Percentiles rank a stretch among this genome's conserved stretches.
phyloP scores from a whole-genome alignment of 2,329 filamentous ascomycete genomes.

The Ophiostoma montium region DNA sequence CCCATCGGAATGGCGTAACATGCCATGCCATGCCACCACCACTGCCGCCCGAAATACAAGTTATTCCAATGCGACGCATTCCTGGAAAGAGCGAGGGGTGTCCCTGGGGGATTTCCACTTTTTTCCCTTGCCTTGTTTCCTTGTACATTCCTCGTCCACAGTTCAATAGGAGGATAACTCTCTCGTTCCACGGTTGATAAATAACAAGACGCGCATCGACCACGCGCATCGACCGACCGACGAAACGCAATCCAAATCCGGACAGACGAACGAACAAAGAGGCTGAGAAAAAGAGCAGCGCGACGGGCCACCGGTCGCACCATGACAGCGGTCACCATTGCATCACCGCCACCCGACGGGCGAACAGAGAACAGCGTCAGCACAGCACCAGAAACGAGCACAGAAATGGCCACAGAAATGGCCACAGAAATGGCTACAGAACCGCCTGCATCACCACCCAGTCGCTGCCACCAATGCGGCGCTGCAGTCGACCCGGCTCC shows the following conservation, averaged over 20 bases:
- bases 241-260: too few species aligned
- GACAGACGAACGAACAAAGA: neutral
- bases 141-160: too few species aligned
- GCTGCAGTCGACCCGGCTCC: neutral
- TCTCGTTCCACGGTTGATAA: too few species aligned
- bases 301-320: neutral
- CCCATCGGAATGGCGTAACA: conserved; percentile 2
- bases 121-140: neutral
- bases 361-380: too few species aligned
- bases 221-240: too few species aligned
- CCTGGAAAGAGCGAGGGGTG: neutral
- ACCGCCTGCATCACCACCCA: neutral
- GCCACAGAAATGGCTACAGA: neutral
- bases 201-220: too few species aligned
- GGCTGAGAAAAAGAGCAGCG: neutral
- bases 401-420: neutral
- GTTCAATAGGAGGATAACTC: too few species aligned
- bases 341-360: neutral
- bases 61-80: neutral
- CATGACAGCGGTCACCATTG: neutral
- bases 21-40: conserved; percentile 9
- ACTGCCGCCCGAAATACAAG: too few species aligned
- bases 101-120: neutral
- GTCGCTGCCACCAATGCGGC: conserved; percentile 13
- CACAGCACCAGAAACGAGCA: neutral